Conservation (phyloP, 345 rosid species). For the Eucalyptus regnans region DNA sequence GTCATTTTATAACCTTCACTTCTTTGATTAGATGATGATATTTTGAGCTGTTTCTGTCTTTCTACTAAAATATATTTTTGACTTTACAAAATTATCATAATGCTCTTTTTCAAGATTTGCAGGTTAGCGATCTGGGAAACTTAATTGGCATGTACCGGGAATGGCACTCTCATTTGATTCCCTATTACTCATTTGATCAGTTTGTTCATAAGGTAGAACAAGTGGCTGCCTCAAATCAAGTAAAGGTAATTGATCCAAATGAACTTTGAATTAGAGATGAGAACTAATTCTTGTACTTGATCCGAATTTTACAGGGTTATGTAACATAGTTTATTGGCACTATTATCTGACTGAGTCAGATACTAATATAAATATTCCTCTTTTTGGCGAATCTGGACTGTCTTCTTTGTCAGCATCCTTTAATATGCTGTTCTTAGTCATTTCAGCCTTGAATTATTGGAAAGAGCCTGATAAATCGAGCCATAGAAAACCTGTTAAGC, state of each 20-base stretch:
- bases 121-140: slow-evolving; percentile 76
- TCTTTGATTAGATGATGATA: neutral
- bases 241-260: slow-evolving; percentile 39
- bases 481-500: neutral
- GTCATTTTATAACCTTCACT: neutral
- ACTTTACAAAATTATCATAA: neutral
- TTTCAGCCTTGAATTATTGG: neutral
- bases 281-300: neutral
- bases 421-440: neutral
- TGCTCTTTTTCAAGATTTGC: neutral
- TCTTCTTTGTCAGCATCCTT: neutral
- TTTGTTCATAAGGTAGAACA: slow-evolving; percentile 75
- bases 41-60: neutral
- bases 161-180: slow-evolving; percentile 78
- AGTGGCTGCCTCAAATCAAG: slow-evolving; percentile 68
- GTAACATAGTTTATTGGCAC: neutral
- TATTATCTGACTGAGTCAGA: neutral
- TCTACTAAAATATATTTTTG: neutral
- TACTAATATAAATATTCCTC: neutral
- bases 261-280: neutral
- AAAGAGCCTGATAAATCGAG: neutral
- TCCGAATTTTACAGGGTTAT: neutral
- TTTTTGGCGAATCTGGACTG: neutral
- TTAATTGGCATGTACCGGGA: slow-evolving; percentile 67
- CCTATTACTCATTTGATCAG: slow-evolving; percentile 78